Evolutionary conservation across 768 basidiomycete genomes (phyloP).

Genomic region (Kwoniella europaea): DNA sequence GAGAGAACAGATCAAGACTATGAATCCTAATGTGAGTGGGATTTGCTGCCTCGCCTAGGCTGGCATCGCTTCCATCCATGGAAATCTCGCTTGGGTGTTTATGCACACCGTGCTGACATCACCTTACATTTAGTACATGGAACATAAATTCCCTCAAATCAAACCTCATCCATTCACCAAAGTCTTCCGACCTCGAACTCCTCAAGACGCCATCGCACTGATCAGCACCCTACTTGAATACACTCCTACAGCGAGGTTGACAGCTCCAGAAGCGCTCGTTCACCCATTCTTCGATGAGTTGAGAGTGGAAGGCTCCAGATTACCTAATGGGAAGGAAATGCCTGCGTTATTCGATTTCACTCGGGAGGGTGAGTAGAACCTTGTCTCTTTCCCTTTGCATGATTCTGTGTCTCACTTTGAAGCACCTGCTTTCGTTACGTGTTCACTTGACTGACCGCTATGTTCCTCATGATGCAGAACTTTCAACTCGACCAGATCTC

Average conservation of each 20-base stretch:
- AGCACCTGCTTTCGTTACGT: too few relatives aligned
- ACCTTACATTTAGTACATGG: conserved; percentile 74
- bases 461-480: conserved; percentile 64
- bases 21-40: conserved; percentile 84
- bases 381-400: too few relatives aligned
- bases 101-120: conserved; percentile 17
- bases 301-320: conserved; percentile 82
- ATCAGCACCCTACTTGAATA: conserved; percentile 95
- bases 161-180: conserved; percentile 99
- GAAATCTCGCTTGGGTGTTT: too few relatives aligned
- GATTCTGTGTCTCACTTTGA: too few relatives aligned
- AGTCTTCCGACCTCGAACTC: conserved; percentile 97
- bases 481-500: conserved; percentile 93
- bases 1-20: conserved; percentile 99
- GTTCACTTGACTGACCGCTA: too few relatives aligned
- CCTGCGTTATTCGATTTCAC: conserved; percentile 94
- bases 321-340: conserved; percentile 97
- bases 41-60: too few relatives aligned
- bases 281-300: conserved; percentile 94
- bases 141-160: conserved; percentile 99
- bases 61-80: too few relatives aligned
- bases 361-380: conserved; percentile 75
- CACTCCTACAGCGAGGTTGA: conserved; percentile 95
- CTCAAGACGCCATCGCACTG: conserved; percentile 92
- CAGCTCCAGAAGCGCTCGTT: conserved; percentile 66